Conservation (phyloP, 768 basidiomycete genomes). For the Phallus indusiatus region DNA sequence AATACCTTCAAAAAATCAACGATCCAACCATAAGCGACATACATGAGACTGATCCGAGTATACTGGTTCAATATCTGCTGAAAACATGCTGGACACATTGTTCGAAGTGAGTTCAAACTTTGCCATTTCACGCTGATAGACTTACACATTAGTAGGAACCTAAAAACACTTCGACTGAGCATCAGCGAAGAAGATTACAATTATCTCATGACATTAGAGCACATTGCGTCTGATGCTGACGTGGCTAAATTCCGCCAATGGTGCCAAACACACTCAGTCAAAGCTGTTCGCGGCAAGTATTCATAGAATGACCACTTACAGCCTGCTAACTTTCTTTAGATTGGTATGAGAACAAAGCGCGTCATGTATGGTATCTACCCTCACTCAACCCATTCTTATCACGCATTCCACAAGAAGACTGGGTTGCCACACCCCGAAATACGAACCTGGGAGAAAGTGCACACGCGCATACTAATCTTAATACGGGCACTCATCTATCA, state of each 20-base stretch:
- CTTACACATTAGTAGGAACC: conserved; percentile 8
- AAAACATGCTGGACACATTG: conserved; percentile 15
- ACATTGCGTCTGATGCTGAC: conserved; percentile 8
- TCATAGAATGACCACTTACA: not conserved
- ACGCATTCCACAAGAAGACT: conserved; percentile 12
- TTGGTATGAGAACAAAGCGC: conserved; percentile 13
- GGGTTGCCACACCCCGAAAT: conserved; percentile 12
- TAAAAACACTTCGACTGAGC: not conserved
- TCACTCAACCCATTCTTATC: conserved; percentile 13
- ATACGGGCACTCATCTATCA: conserved; percentile 13
- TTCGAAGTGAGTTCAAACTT: conserved; percentile 8
- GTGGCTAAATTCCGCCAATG: conserved; percentile 11
- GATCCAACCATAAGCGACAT: conserved; percentile 13
- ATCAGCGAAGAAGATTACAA: not conserved
- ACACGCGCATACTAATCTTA: conserved; percentile 13
- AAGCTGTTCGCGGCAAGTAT: conserved; percentile 11
- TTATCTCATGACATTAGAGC: not conserved
- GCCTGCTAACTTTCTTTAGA: conserved; percentile 11
- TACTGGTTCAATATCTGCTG: conserved; percentile 11
- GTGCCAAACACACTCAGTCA: conserved; percentile 10
- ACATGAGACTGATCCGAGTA: conserved; percentile 11
- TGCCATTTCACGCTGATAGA: conserved; percentile 4
- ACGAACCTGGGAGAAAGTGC: conserved; percentile 17
- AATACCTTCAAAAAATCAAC: conserved; percentile 9
- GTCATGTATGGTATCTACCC: conserved; percentile 13